These are phyloP conservation scores for Nepenthes mirabilis DNA, from an alignment of 148 eudicot genomes.

Conservation along the genomic window DNA sequence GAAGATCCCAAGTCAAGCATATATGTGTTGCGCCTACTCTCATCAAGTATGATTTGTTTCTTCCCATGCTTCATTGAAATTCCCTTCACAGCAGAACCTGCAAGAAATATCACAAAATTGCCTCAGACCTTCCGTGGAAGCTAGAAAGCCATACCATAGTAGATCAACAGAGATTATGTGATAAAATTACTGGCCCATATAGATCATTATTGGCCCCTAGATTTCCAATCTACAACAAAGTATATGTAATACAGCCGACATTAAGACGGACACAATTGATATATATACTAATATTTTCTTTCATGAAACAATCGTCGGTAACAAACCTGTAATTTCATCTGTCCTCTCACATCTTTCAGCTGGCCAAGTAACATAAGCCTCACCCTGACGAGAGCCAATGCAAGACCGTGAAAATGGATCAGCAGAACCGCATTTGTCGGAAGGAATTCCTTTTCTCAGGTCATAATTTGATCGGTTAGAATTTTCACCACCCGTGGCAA, in stretches of 20 bases:
- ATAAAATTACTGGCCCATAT: too few species aligned
- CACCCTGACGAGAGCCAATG: slow-evolving; percentile 37
- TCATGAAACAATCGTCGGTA: background rate
- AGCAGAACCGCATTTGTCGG: slow-evolving; percentile 24
- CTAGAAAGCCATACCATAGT: background rate
- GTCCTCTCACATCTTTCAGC: slow-evolving; percentile 25
- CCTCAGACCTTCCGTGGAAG: background rate
- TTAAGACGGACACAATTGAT: too few species aligned
- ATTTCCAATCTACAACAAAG: too few species aligned
- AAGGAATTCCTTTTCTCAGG: slow-evolving; percentile 28
- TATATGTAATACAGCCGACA: too few species aligned
- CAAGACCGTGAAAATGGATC: slow-evolving; percentile 25
- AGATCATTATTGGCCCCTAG: too few species aligned
- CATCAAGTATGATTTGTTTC: slow-evolving; percentile 48
- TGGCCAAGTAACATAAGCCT: slow-evolving; percentile 28
- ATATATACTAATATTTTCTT: background rate
- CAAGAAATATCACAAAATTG: background rate
- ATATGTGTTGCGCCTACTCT: slow-evolving; percentile 68
- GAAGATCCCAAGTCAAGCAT: slow-evolving; percentile 24
- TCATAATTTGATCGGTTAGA: slow-evolving; percentile 33
- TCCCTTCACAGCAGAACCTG: slow-evolving; percentile 38
- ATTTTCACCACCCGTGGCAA: slow-evolving; percentile 37
- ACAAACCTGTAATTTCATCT: slow-evolving; percentile 47
- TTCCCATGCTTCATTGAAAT: slow-evolving; percentile 52
- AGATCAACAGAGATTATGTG: too few species aligned